A percentile compares a stretch with the other conserved stretches of the same genome.
These are phyloP conservation scores for Rachicladosporium sp. DNA, from an alignment of 2,329 filamentous ascomycete genomes.

Conservation along the genomic window DNA sequence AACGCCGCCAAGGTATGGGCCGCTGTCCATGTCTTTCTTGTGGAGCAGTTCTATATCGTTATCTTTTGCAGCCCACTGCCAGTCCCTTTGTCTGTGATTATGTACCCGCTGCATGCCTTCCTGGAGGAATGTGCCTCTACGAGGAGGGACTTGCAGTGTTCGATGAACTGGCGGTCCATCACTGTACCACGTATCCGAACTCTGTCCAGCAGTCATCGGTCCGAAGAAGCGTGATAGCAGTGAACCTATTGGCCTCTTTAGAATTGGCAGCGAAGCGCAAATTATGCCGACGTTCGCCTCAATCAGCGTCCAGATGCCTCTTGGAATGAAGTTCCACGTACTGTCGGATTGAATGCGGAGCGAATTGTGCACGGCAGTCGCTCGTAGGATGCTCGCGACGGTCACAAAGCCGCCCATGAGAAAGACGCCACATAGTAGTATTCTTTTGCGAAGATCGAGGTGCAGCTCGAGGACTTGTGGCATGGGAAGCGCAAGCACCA, in stretches of 20 bases:
- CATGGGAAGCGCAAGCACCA: constrained; percentile 17
- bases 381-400: constrained; percentile 15
- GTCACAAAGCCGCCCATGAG: constrained; percentile 16
- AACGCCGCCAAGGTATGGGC: neutral
- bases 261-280: constrained; percentile 17
- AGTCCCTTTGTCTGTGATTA: neutral
- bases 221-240: neutral
- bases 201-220: neutral
- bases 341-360: constrained; percentile 6
- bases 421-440: constrained; percentile 16
- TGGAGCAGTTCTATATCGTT: neutral
- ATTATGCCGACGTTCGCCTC: constrained; percentile 19
- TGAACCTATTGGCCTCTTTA: constrained; percentile 1
- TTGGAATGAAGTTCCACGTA: constrained; percentile 12
- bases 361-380: constrained; percentile 8
- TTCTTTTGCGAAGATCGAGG: constrained; percentile 13
- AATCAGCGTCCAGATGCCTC: constrained; percentile 15
- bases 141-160: neutral
- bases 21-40: neutral
- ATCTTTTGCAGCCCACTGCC: neutral
- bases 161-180: too few species aligned
- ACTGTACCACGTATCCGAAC: neutral
- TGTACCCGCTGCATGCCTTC: neutral
- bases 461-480: constrained; percentile 15
- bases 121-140: neutral